Conservation (phyloP, 768 basidiomycete species). For the Lactifluus rugatus region DNA sequence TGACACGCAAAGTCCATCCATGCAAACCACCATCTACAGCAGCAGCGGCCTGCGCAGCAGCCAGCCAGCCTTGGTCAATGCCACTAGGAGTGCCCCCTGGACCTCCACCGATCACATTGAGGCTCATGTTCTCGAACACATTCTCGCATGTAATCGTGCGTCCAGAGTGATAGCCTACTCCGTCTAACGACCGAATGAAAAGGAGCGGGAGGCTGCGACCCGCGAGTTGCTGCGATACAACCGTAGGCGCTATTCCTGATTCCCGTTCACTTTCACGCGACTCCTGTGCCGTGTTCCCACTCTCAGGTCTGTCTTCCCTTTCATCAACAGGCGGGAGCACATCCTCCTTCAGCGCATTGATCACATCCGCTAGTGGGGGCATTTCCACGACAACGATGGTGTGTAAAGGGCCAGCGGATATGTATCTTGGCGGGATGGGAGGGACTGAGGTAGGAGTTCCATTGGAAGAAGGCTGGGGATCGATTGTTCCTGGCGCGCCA, state of each 20-base stretch:
- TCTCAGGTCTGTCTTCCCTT: conserved; percentile 28
- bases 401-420: conserved; percentile 48
- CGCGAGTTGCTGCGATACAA: conserved; percentile 40
- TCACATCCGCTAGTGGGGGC: conserved; percentile 65
- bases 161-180: conserved; percentile 85
- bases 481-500: conserved; percentile 1
- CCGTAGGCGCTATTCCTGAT: conserved; percentile 10
- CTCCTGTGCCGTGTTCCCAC: conserved; percentile 5
- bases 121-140: conserved; percentile 60
- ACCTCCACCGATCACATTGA: conserved; percentile 38
- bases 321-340: conserved; percentile 35
- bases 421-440: conserved; percentile 38
- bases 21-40: conserved; percentile 56
- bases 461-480: conserved; percentile 8
- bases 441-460: conserved; percentile 8
- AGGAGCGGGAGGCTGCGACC: conserved; percentile 67
- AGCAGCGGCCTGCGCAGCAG: conserved; percentile 62
- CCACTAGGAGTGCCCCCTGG: conserved; percentile 36
- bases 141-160: conserved; percentile 77
- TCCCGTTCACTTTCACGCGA: conserved; percentile 13
- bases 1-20: conserved; percentile 72
- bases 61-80: conserved; percentile 60
- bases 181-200: conserved; percentile 73
- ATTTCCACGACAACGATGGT: conserved; percentile 81
- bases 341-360: conserved; percentile 72